Base-by-base conservation (phyloP, 495 filamentous ascomycete genomes). In the Pyronema omphalodes region DNA sequence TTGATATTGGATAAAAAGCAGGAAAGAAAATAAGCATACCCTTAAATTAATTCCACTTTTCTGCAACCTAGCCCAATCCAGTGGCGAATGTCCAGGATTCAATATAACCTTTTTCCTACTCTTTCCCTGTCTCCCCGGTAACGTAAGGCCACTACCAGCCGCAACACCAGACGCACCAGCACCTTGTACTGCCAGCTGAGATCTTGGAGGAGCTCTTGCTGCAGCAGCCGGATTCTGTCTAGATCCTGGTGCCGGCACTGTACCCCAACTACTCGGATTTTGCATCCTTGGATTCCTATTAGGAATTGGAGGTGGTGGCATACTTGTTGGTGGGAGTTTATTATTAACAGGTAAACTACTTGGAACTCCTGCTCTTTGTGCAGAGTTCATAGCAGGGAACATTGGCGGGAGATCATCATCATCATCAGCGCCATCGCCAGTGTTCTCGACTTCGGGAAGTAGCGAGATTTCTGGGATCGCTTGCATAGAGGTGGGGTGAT, bases 61-160 rank as follows among this genome's bases (percentile, higher is more conserved):
- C 18, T 64, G 62, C 35, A 66, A 37, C 37, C 63, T 77, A 23
- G 91, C 91, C 91, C 91, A 98, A 74, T 98, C 91, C 6, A 98
- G 80, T 0, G 91, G 91, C 0, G 84, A 89, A 71, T 84, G 88
- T 37, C 91, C 91, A 0, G 91, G 91, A 34, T 77, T 73, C 35
- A 98, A 80, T 12, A 81, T 70, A 17, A 93, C 84, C 58, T 84
- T 78, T 3, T 49, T 57, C 54, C 58, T 55, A 39, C 33, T 64
- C 44, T 56, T 56, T 6, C 57, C 46, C n/a, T 54, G 51, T 34
- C 48, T 43, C 14, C 46, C 53, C 9, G 61, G 61, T 34, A 63
- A 29, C 3, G 53, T 60, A 29, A 64, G 49, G 0, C 61, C 61
- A 33, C 52, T 60, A 3, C 60, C 57, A 14, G 61, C 61, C 3